Evolutionary conservation across 1,284 basidiomycete species (phyloP).

Genomic region (Ganoderma sinense): DNA sequence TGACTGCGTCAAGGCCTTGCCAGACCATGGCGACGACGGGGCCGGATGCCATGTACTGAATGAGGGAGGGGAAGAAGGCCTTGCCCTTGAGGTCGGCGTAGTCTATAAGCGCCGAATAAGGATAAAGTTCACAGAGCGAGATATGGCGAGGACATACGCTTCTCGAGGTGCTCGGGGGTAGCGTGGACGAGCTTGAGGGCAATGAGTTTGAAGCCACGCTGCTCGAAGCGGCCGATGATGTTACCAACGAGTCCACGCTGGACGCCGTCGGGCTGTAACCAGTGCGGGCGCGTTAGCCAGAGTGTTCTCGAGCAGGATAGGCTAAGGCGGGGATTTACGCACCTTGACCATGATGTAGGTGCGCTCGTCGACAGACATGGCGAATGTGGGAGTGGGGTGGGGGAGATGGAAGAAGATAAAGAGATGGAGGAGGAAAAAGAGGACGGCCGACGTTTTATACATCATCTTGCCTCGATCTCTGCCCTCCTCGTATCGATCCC

Average conservation of each 20-base stretch:
- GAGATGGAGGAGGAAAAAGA: slow-evolving; percentile 42
- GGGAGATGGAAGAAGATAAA: slow-evolving; percentile 40
- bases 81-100: slow-evolving; percentile 93
- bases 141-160: slow-evolving; percentile 58
- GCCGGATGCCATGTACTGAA: slow-evolving; percentile 95
- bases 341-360: slow-evolving; percentile 95
- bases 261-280: slow-evolving; percentile 91
- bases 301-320: not conserved
- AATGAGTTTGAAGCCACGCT: slow-evolving; percentile 93
- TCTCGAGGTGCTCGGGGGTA: slow-evolving; percentile 84
- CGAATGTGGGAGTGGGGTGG: slow-evolving; percentile 36
- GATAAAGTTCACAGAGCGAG: not conserved
- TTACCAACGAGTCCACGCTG: slow-evolving; percentile 95
- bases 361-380: slow-evolving; percentile 74
- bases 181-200: slow-evolving; percentile 89
- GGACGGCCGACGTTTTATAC: slow-evolving; percentile 44
- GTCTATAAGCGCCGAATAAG: slow-evolving; percentile 58
- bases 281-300: slow-evolving; percentile 4
- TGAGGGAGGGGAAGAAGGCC: slow-evolving; percentile 92
- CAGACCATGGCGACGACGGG: slow-evolving; percentile 98
- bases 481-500: slow-evolving; percentile 38
- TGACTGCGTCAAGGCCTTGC: slow-evolving; percentile 96
- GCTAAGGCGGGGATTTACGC: slow-evolving; percentile 2
- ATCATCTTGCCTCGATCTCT: slow-evolving; percentile 30
- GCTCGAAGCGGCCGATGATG: slow-evolving; percentile 93